Evolutionary conservation across 768 basidiomycete species (phyloP).

Genomic region (Suillus spraguei): DNA sequence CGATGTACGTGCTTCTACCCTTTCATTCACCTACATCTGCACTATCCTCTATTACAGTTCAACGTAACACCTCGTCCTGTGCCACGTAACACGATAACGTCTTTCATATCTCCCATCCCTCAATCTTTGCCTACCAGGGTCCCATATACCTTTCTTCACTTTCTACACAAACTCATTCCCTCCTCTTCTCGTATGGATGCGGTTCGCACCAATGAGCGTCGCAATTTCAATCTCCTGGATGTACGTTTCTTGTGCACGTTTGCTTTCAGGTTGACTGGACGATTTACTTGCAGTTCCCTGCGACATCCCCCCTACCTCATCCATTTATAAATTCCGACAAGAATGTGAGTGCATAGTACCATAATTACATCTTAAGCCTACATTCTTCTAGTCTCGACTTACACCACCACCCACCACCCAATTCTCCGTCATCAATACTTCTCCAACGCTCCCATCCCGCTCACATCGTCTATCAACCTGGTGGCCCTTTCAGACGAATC

Average conservation of each 20-base stretch:
- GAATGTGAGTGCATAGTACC: not conserved
- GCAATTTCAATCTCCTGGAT: not conserved
- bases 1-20: no score
- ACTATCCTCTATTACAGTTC: no score
- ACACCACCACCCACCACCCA: not conserved
- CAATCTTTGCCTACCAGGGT: not conserved
- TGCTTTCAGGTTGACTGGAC: not conserved
- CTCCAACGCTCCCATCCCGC: rapidly evolving
- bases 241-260: not conserved
- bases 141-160: not conserved
- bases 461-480: not conserved
- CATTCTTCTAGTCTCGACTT: not conserved
- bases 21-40: no score
- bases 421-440: not conserved
- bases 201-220: not conserved
- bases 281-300: not conserved
- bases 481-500: not conserved
- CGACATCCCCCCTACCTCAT: not conserved
- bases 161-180: not conserved
- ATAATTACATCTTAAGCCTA: not conserved
- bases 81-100: no score
- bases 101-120: not conserved
- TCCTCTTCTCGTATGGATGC: not conserved
- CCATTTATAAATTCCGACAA: not conserved
- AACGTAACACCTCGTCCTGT: no score